A percentile compares a stretch with the other conserved stretches of the same genome.
These are phyloP conservation scores for Hortaea sp. DNA, from an alignment of 2,329 filamentous ascomycete genomes.

Conservation along the genomic window DNA sequence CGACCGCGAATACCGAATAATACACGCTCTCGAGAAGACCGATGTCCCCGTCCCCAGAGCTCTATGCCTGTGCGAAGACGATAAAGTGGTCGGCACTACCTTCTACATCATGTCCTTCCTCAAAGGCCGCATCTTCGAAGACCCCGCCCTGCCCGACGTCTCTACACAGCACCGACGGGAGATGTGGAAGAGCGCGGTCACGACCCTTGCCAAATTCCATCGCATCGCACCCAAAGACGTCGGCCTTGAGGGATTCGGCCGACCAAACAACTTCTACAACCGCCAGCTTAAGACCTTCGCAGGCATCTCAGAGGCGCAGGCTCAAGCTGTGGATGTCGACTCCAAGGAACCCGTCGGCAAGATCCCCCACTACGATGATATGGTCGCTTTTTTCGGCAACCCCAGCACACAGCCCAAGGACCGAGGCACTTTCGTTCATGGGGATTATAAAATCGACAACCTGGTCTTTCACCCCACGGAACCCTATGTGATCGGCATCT, in stretches of 20 bases:
- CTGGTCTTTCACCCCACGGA: constrained; percentile 73
- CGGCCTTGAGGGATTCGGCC: constrained; percentile 64
- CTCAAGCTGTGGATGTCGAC: constrained; percentile 63
- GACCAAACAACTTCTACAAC: constrained; percentile 65
- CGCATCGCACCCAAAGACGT: constrained; percentile 56
- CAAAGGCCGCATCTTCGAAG: constrained; percentile 86
- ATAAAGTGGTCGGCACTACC: constrained; percentile 67
- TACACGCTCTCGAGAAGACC: constrained; percentile 68
- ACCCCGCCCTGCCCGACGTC: constrained; percentile 69
- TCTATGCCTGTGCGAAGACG: constrained; percentile 78
- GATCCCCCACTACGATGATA: constrained; percentile 73
- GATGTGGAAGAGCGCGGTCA: constrained; percentile 80
- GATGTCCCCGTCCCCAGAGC: constrained; percentile 79
- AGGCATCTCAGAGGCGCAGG: constrained; percentile 69
- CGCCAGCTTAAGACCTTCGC: constrained; percentile 78
- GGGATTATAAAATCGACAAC: constrained; percentile 78
- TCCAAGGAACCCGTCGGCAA: constrained; percentile 64
- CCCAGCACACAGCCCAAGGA: constrained; percentile 63
- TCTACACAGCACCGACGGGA: constrained; percentile 57
- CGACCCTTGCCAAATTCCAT: constrained; percentile 79
- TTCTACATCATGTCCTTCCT: constrained; percentile 98
- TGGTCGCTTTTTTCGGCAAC: constrained; percentile 68
- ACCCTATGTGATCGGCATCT: constrained; percentile 77
- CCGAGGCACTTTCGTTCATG: constrained; percentile 71
- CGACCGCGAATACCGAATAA: constrained; percentile 87